Evolutionary conservation across 2,329 filamentous ascomycete species (phyloP).

Genomic region (Calonectria pseudoreteaudii): DNA sequence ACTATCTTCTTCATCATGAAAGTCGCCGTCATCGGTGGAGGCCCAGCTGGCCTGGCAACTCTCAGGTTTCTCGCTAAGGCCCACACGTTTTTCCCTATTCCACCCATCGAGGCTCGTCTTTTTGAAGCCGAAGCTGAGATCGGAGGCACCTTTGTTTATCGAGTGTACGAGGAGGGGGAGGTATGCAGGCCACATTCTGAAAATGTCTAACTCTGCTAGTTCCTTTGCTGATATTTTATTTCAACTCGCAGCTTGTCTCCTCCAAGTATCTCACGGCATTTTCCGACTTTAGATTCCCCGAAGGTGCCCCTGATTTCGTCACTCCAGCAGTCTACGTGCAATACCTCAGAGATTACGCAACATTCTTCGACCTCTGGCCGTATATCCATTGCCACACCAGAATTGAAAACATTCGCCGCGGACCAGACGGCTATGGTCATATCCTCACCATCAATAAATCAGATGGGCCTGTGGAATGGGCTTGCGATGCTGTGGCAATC

Average conservation of each 20-base stretch:
- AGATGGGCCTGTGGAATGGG: constrained; percentile 36
- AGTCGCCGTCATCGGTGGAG: constrained; percentile 58
- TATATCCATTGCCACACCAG: constrained; percentile 50
- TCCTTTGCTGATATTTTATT: not conserved
- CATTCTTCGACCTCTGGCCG: constrained; percentile 51
- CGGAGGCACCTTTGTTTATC: constrained; percentile 61
- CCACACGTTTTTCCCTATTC: constrained; percentile 51
- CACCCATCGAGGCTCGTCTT: constrained; percentile 54
- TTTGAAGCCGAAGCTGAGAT: constrained; percentile 58
- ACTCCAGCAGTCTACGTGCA: constrained; percentile 52
- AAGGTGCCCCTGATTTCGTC: constrained; percentile 58
- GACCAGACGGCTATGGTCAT: constrained; percentile 14
- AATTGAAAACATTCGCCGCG: constrained; percentile 45
- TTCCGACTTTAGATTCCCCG: constrained; percentile 59
- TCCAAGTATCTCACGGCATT: constrained; percentile 64
- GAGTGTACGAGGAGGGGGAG: constrained; percentile 62
- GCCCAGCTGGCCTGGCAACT: constrained; percentile 55
- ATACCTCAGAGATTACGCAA: constrained; percentile 57
- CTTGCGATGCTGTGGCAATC: constrained; percentile 59
- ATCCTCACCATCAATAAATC: constrained; percentile 25
- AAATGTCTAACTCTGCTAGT: not conserved
- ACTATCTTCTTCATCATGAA: constrained; percentile 39
- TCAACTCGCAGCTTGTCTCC: constrained; percentile 53
- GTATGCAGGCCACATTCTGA: constrained; percentile 27
- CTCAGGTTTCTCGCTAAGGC: constrained; percentile 54